Percentiles rank a stretch among this genome's conserved stretches.
These are phyloP conservation scores for Melocanna baccifera DNA, from an alignment of 176 grass and related monocot genomes.

Conservation along the genomic window DNA sequence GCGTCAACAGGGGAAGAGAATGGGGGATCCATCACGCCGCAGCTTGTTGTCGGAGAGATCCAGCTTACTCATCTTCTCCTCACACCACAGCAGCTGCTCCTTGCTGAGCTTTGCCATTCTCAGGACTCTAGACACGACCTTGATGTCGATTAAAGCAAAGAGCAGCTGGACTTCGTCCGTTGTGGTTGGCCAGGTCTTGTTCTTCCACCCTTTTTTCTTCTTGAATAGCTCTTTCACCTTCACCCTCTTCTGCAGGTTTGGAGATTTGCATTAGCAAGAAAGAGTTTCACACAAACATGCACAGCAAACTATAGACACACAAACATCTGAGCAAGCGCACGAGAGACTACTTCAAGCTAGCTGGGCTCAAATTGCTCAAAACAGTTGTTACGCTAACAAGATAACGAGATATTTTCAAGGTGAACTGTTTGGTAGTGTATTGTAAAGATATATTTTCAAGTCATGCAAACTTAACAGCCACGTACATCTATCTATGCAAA, in stretches of 20 bases:
- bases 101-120: constrained; percentile 79
- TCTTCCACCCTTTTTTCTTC: constrained; percentile 84
- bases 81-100: constrained; percentile 96
- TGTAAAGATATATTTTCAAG: neutral
- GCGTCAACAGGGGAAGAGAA: constrained; percentile 80
- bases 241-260: constrained; percentile 68
- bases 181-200: constrained; percentile 67
- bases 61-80: constrained; percentile 99
- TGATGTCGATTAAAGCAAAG: constrained; percentile 83
- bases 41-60: constrained; percentile 73
- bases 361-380: neutral
- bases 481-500: neutral
- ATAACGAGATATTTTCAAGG: neutral
- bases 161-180: constrained; percentile 84
- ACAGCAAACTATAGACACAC: neutral
- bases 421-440: neutral
- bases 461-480: neutral
- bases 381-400: neutral
- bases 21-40: constrained; percentile 66
- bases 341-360: neutral
- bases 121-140: constrained; percentile 82
- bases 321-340: neutral
- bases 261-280: neutral
- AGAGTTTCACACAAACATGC: neutral
- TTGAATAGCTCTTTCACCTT: constrained; percentile 92